Evolutionary conservation across 2,329 filamentous ascomycete species (phyloP), one percentile per base, ranked within the genome.

Genomic region (Penicillium sp.): DNA sequence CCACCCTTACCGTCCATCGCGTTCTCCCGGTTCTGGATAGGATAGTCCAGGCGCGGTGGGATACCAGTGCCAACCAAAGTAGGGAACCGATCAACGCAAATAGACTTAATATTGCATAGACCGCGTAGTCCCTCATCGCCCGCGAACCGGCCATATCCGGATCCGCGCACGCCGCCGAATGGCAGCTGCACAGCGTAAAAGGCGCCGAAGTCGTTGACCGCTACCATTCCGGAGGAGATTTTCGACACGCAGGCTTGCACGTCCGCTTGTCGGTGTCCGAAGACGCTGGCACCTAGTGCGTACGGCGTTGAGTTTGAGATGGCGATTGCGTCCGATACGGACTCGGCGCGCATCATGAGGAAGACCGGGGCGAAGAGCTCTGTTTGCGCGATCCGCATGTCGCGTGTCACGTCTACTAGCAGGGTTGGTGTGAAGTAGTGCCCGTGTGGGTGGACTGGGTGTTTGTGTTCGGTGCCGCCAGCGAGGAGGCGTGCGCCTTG

Each of bases 281-380:
- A 97, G 37, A 99, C 89, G 39, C 88, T 91, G 40, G 90, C 88
- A 50, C 94, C 94, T 42, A 99, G 89, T 3, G 89, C 92, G 71
- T 94, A 97, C 50, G 84, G 74, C 0, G 92, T 91, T 16, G 86
- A 85, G 76, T 99, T 99, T 53, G 93, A 90, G 50, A 97, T 83
- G 26, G 78, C 68, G 46, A 97, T 87, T 5, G 92, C 85, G 53
- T 89, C 82, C 4, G 82, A 74, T 1, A 87, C 81, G n/a, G 81
- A 82, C 1, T 78, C 70, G 18, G 91, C 87, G 57, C 85, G 87
- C 84, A 99, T 90, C 55, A 97, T 71, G 4, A 93, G 83, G 77
- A 96, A 93, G 62, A 99, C 82, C 0, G 94, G 94, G 0, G 89
- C 93, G 74, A 99, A 99, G 67, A 94, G 90, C 75, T 99, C 94